Conservation (phyloP, 768 basidiomycete genomes). For the Suillus spraguei region DNA sequence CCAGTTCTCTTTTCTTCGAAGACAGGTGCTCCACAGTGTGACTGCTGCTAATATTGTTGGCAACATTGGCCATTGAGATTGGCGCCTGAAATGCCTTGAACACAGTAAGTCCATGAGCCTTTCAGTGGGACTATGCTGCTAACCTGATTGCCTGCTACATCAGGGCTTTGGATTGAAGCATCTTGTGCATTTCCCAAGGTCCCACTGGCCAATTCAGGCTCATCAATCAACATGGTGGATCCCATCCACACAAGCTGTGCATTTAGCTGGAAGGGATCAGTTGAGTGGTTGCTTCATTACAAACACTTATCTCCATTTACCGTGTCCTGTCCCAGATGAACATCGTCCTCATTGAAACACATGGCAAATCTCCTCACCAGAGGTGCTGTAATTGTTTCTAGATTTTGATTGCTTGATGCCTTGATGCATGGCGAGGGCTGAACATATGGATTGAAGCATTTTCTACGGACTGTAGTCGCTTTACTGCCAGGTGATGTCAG, state of each 20-base stretch:
- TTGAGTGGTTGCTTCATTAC: background rate
- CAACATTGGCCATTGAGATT: background rate
- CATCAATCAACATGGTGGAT: background rate
- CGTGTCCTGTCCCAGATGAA: background rate
- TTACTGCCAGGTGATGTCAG: no score
- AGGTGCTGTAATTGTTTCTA: background rate
- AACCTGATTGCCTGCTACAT: background rate
- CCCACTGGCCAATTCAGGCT: background rate
- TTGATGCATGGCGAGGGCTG: no score
- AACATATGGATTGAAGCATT: background rate
- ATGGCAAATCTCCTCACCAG: background rate
- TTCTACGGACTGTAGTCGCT: no score
- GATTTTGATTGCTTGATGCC: background rate
- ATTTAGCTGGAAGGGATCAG: background rate
- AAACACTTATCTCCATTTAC: background rate
- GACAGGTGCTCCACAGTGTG: background rate
- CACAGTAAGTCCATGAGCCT: background rate
- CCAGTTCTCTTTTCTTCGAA: background rate
- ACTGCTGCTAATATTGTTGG: background rate
- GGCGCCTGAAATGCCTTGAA: background rate
- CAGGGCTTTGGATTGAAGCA: background rate
- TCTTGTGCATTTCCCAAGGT: background rate
- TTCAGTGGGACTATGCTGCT: background rate
- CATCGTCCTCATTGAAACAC: background rate
- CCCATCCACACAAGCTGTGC: background rate